Conservation (phyloP, 2,329 filamentous ascomycete species). For the Neofusicoccum sp. region DNA sequence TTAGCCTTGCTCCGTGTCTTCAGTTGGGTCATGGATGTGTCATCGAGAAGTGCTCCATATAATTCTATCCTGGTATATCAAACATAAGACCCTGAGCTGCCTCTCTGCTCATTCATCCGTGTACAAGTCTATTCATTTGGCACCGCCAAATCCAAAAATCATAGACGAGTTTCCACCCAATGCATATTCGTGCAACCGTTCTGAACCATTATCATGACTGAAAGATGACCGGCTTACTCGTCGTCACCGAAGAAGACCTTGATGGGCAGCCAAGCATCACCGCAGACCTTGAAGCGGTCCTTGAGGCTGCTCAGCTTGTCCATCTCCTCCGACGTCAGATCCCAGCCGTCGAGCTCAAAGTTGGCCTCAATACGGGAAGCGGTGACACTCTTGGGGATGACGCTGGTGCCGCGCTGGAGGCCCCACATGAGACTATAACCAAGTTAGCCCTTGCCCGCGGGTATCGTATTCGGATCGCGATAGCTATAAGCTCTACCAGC, state of each 20-base stretch:
- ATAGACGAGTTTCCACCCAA: background rate
- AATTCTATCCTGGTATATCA: conserved; percentile 11
- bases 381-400: conserved; percentile 83
- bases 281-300: conserved; percentile 72
- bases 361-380: conserved; percentile 72
- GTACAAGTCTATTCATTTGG: conserved; percentile 5
- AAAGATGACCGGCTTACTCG: conserved; percentile 52
- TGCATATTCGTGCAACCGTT: background rate
- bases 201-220: background rate
- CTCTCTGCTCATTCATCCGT: background rate
- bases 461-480: background rate
- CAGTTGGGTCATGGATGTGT: background rate
- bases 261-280: conserved; percentile 69
- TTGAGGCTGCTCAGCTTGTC: conserved; percentile 64
- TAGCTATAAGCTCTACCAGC: background rate
- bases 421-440: conserved; percentile 65
- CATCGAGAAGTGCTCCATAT: background rate
- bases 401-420: conserved; percentile 74
- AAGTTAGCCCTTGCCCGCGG: background rate
- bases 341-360: conserved; percentile 71
- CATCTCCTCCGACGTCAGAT: conserved; percentile 70
- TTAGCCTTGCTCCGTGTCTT: too few relatives aligned
- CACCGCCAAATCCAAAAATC: background rate
- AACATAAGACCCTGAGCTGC: conserved; percentile 1
- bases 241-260: conserved; percentile 84